A percentile compares a stretch with the other conserved stretches of the same genome.
Conservation (phyloP, 129 eudicot genomes). For the Tagetes erecta region DNA sequence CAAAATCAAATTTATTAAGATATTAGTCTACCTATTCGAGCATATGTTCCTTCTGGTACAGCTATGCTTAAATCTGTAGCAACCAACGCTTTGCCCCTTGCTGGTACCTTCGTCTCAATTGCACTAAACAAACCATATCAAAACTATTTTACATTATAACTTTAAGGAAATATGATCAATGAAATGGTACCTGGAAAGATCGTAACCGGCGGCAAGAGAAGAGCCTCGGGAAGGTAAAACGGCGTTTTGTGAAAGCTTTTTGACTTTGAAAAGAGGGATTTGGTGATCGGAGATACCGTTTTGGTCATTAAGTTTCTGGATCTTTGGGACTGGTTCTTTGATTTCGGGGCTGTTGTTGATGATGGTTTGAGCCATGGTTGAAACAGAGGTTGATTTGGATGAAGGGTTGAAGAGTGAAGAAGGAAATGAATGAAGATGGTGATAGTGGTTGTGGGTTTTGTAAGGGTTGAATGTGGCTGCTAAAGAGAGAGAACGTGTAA, state of each 20-base stretch:
- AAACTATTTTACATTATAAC: neutral
- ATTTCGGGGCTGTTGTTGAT: conserved; percentile 40
- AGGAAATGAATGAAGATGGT: neutral
- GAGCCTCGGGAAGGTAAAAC: conserved; percentile 68
- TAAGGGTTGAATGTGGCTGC: conserved; percentile 14
- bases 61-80: conserved; percentile 84
- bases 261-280: conserved; percentile 44
- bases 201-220: conserved; percentile 78
- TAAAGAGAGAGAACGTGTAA: neutral
- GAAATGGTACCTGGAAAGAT: conserved; percentile 64
- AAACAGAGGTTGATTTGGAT: neutral
- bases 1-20: too few species aligned
- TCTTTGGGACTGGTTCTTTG: conserved; percentile 48
- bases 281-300: conserved; percentile 32
- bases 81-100: conserved; percentile 73
- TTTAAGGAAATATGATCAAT: too few species aligned
- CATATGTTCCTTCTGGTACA: conserved; percentile 79
- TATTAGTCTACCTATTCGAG: conserved; percentile 58
- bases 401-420: neutral
- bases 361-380: conserved; percentile 37
- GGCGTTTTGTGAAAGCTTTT: conserved; percentile 73
- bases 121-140: conserved; percentile 48
- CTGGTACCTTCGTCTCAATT: conserved; percentile 55
- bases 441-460: conserved; percentile 18
- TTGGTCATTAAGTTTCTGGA: conserved; percentile 42